Evolutionary conservation across 441 rosid genomes (phyloP).

Genomic region (Syzygium malaccense): DNA sequence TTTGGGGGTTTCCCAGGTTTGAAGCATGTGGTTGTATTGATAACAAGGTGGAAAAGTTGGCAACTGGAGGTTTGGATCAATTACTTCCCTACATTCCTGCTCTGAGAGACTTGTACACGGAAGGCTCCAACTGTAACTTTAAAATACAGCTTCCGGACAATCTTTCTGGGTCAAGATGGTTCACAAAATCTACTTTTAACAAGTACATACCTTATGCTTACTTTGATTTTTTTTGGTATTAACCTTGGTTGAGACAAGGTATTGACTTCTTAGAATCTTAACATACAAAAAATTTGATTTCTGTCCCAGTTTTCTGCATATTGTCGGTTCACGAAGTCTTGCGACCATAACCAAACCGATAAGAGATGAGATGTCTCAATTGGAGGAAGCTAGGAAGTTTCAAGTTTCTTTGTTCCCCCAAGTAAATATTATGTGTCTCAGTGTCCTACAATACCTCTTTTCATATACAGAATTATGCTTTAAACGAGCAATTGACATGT

Average conservation of each 20-base stretch:
- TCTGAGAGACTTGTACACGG: constrained; percentile 21
- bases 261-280: background rate
- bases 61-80: constrained; percentile 37
- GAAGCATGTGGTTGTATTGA: constrained; percentile 36
- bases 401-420: constrained; percentile 45
- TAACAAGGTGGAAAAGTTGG: constrained; percentile 37
- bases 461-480: background rate
- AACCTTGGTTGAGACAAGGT: background rate
- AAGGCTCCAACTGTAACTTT: constrained; percentile 40
- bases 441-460: background rate
- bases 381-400: constrained; percentile 58
- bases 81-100: constrained; percentile 47
- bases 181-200: constrained; percentile 48
- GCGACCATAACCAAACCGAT: constrained; percentile 26
- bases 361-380: constrained; percentile 49
- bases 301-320: constrained; percentile 33
- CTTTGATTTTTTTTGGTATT: background rate
- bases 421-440: constrained; percentile 22
- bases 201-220: constrained; percentile 25
- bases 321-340: constrained; percentile 36
- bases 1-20: constrained; percentile 25
- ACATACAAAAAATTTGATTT: background rate
- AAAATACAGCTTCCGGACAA: constrained; percentile 32
- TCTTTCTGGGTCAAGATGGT: constrained; percentile 32
- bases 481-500: constrained; percentile 11